These are phyloP conservation scores for Neonectria faginata DNA, from an alignment of 2,329 filamentous ascomycete species.

Conservation along the genomic window DNA sequence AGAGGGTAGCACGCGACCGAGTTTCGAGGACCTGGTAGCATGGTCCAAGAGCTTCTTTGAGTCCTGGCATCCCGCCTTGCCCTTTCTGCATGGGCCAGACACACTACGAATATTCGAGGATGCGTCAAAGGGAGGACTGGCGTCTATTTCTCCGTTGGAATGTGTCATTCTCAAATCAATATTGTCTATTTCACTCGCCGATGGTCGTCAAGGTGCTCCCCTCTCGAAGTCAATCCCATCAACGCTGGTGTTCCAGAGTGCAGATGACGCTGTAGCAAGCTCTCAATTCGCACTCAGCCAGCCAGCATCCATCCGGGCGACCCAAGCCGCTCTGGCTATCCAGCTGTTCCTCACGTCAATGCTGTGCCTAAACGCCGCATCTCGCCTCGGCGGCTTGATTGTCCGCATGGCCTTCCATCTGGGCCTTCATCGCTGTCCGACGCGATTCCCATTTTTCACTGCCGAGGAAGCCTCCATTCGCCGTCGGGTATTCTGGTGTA, in stretches of 20 bases:
- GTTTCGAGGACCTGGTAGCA: conserved; percentile 61
- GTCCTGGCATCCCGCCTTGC: conserved; percentile 68
- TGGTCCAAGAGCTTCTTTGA: conserved; percentile 68
- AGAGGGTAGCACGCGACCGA: conserved; percentile 15
- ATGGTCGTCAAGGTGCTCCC: conserved; percentile 57
- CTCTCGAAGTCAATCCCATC: conserved; percentile 52
- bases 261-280: conserved; percentile 62
- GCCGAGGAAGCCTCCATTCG: too few relatives aligned
- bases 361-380: conserved; percentile 67
- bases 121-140: conserved; percentile 50
- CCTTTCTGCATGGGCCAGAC: conserved; percentile 66
- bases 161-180: conserved; percentile 60
- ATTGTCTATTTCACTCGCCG: conserved; percentile 65
- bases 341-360: conserved; percentile 68
- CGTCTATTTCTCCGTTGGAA: conserved; percentile 50
- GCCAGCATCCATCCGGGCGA: conserved; percentile 59
- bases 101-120: conserved; percentile 61
- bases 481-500: too few relatives aligned
- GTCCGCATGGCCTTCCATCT: conserved; percentile 67
- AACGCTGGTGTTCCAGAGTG: conserved; percentile 59
- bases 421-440: conserved; percentile 69
- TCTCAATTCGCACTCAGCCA: conserved; percentile 59
- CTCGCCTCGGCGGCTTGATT: conserved; percentile 65
- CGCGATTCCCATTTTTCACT: conserved; percentile 54
- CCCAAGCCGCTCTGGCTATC: conserved; percentile 65